Evolutionary conservation across 371 early-diverging fungal species (phyloP), one percentile per base, ranked within the genome.

Genomic region (Zopfochytrium polystomum): DNA sequence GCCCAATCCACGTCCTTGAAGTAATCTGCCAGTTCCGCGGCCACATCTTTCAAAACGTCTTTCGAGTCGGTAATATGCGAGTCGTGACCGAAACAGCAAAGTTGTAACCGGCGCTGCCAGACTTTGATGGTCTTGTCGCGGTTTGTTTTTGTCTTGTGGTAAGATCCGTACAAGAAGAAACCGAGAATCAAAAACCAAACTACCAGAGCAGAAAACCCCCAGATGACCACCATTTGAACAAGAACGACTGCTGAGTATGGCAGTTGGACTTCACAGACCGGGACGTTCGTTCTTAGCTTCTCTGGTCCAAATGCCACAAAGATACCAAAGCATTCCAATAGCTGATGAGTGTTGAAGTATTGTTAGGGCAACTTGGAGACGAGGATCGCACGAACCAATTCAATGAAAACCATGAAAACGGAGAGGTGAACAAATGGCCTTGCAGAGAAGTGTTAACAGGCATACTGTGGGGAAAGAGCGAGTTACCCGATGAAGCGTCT

Each of bases 1-100:
- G 76, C 66, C 76, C 76, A 75, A 49, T 75, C 76, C 47, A 75
- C 63, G 50, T 72, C 76, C 26, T 68, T 59, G 26, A 72, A 67
- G 46, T 38, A 60, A 42, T 63, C 55, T 2, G 72, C 73, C n/a
- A 70, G 34, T 30, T 60, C 63, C 13, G 30, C 1, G 13, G 71
- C 59, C 9, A 71, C 59, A 18, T 58, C 58, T 15, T 38, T 29
- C 52, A 71, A 33, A 2, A 63, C 63, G 20, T 64, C 52, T 23
- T 58, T 60, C 18, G 67, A 62, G n/a, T 63, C 62, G 13, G 33
- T 62, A 11, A 35, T 45, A 26, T 67, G 56, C 45, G 31, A 43
- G 26, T 25, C 22, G 2, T 30, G 25, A 13, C 48, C 33, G 27
- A 64, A 57, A 63, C 52, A 67, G 52, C 56, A 60, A 27, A 49